These are phyloP conservation scores for Penicillium fimorum DNA, from an alignment of 495 filamentous ascomycete genomes.

Conservation along the genomic window DNA sequence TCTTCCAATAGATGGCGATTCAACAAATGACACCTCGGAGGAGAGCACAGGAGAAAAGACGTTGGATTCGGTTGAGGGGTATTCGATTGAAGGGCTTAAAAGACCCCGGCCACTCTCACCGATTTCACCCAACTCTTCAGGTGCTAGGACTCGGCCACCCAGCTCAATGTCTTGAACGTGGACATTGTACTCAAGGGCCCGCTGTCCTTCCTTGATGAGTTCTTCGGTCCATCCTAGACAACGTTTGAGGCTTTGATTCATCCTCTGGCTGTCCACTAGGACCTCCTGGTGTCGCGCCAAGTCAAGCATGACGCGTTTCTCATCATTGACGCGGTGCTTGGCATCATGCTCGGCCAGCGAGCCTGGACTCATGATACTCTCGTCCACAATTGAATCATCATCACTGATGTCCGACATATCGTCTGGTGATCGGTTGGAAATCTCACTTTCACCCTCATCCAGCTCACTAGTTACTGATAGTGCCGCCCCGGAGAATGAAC, in stretches of 20 bases:
- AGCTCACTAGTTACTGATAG: slow-evolving; percentile 39
- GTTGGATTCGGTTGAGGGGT: neutral
- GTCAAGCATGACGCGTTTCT: slow-evolving; percentile 76
- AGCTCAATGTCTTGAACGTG: slow-evolving; percentile 73
- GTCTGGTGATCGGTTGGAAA: slow-evolving; percentile 36
- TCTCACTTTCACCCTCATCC: slow-evolving; percentile 36
- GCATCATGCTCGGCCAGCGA: slow-evolving; percentile 43
- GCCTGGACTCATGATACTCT: slow-evolving; percentile 33
- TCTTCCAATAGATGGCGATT: slow-evolving; percentile 16
- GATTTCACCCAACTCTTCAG: slow-evolving; percentile 60
- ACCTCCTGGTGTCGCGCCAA: slow-evolving; percentile 85
- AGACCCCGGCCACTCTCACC: slow-evolving; percentile 40
- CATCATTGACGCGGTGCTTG: slow-evolving; percentile 55
- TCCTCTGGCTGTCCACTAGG: slow-evolving; percentile 82
- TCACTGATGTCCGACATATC: slow-evolving; percentile 48
- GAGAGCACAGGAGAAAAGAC: slow-evolving; percentile 9
- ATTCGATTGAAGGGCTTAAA: slow-evolving; percentile 33
- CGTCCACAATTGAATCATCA: slow-evolving; percentile 43
- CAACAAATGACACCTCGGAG: slow-evolving; percentile 5
- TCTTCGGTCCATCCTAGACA: slow-evolving; percentile 86
- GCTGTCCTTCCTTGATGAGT: slow-evolving; percentile 82
- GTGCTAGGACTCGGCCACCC: slow-evolving; percentile 74
- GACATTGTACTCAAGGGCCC: slow-evolving; percentile 79
- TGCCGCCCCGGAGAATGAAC: slow-evolving; percentile 42
- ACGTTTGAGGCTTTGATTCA: slow-evolving; percentile 88